A percentile compares a stretch with the other conserved stretches of the same genome.
These are phyloP conservation scores for Simplicillium sp. DNA, from an alignment of 2,329 filamentous ascomycete species.

Conservation along the genomic window DNA sequence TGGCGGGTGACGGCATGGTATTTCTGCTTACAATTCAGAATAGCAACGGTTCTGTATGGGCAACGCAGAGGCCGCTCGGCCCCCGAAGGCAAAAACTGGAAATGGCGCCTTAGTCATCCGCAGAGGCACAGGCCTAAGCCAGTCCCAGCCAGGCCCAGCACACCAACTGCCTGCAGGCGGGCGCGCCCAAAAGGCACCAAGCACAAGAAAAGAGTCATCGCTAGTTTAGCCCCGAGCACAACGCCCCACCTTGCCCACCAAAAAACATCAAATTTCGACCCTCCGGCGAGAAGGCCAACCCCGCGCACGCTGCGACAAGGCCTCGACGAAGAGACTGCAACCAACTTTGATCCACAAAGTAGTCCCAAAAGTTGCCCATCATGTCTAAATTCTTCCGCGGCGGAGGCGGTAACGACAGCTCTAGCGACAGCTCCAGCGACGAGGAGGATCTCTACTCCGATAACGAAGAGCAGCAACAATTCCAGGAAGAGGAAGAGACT, in stretches of 20 bases:
- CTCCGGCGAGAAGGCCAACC: constrained; percentile 22
- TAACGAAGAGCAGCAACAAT: constrained; percentile 51
- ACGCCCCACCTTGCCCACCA: constrained; percentile 30
- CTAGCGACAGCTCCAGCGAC: constrained; percentile 88
- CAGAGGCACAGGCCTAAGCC: constrained; percentile 6
- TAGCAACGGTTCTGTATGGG: too few relatives aligned
- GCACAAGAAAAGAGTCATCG: constrained; percentile 1
- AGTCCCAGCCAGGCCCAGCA: too few relatives aligned
- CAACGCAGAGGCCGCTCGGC: too few relatives aligned
- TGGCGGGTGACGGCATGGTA: background rate
- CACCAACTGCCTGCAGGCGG: too few relatives aligned
- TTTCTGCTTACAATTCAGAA: background rate
- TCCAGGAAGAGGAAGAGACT: constrained; percentile 49
- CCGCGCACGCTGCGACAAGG: constrained; percentile 19
- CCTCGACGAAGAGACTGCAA: background rate
- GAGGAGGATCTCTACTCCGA: constrained; percentile 91
- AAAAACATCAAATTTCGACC: constrained; percentile 31
- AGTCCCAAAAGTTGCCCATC: constrained; percentile 23
- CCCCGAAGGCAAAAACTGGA: too few relatives aligned
- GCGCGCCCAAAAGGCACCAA: background rate
- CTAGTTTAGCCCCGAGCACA: constrained; percentile 28
- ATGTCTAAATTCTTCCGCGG: constrained; percentile 95
- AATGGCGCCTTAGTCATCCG: too few relatives aligned
- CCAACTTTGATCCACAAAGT: constrained; percentile 1
- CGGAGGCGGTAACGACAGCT: constrained; percentile 74